phyloP scores from a whole-genome alignment of 2,329 filamentous ascomycete species.

The Biscogniauxia mediterranea region DNA sequence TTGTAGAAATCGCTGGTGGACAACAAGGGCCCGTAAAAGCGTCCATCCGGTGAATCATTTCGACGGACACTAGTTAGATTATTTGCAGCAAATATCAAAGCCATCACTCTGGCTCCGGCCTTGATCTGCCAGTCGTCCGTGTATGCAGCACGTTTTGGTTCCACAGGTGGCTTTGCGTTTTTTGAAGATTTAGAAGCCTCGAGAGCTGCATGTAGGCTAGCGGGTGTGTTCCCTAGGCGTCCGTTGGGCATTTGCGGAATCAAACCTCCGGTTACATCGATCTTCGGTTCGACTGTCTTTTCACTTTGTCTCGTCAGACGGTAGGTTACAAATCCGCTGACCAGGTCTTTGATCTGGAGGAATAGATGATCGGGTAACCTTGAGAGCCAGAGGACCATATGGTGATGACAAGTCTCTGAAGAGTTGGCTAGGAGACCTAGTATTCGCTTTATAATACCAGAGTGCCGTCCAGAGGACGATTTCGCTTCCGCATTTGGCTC shows the following conservation, averaged over 20 bases:
- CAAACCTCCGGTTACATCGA: constrained; percentile 64
- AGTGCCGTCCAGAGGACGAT: constrained; percentile 59
- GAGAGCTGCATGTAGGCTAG: constrained; percentile 76
- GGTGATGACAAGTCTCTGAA: constrained; percentile 71
- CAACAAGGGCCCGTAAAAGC: constrained; percentile 63
- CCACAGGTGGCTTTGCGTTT: constrained; percentile 53
- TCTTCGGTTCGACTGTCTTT: constrained; percentile 58
- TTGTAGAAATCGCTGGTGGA: constrained; percentile 87
- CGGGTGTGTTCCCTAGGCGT: constrained; percentile 58
- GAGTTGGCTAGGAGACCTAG: constrained; percentile 77
- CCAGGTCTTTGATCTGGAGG: constrained; percentile 70
- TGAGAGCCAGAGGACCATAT: constrained; percentile 76
- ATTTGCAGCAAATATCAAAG: constrained; percentile 80
- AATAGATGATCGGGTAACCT: constrained; percentile 67
- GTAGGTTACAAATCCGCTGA: constrained; percentile 78
- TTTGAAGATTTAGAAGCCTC: constrained; percentile 50
- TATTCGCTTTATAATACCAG: constrained; percentile 80
- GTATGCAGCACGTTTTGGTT: constrained; percentile 57
- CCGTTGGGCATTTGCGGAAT: constrained; percentile 70
- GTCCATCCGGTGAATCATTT: constrained; percentile 35
- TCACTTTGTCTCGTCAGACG: constrained; percentile 70
- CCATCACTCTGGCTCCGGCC: constrained; percentile 76
- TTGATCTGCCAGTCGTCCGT: constrained; percentile 87
- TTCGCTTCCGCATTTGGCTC: constrained; percentile 18
- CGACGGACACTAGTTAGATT: constrained; percentile 46